phyloP scores from a whole-genome alignment of 495 filamentous ascomycete genomes.

The Annulohypoxylon stygium region DNA sequence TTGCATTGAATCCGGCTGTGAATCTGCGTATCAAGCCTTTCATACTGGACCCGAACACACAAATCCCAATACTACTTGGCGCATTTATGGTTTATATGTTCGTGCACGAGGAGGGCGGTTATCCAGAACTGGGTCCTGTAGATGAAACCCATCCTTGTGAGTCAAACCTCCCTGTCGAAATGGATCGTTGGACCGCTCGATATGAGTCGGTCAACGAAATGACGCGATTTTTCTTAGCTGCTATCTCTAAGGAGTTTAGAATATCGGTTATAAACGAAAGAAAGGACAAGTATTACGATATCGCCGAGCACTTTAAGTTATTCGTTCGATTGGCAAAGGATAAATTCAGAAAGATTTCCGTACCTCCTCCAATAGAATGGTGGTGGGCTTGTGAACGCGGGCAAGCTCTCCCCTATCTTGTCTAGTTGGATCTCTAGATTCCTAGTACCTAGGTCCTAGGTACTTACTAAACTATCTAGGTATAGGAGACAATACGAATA shows the following conservation, averaged over 20 bases:
- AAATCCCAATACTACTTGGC: not conserved
- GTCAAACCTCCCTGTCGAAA: not conserved
- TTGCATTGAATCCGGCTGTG: not conserved
- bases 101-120: not conserved
- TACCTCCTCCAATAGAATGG: no score
- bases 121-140: not conserved
- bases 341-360: no score
- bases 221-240: not conserved
- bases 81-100: not conserved
- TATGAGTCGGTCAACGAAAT: not conserved
- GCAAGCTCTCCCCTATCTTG: no score
- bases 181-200: not conserved
- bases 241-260: not conserved
- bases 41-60: not conserved
- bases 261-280: no score
- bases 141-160: not conserved
- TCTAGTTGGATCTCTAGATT: no score
- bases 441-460: no score
- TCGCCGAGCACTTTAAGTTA: no score
- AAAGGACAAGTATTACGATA: no score
- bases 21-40: not conserved
- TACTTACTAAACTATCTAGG: no score
- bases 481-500: no score
- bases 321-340: no score
- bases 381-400: no score